Conservation (phyloP, 108 stramenopile genomes). For the Pseudonitzschia pungens region DNA sequence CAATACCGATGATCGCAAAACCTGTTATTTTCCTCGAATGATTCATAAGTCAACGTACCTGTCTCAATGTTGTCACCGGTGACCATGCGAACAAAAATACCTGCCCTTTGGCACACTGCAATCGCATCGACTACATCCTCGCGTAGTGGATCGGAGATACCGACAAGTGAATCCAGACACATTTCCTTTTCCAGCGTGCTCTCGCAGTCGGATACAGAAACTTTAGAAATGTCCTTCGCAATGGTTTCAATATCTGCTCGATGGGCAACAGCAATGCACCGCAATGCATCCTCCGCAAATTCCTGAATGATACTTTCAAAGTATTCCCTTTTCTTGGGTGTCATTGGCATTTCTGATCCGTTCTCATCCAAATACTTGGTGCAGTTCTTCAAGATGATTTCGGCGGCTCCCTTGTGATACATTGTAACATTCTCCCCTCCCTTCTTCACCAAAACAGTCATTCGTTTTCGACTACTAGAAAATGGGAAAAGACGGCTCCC, state of each 20-base stretch:
- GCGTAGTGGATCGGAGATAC: constrained; percentile 90
- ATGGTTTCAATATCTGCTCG: constrained; percentile 45
- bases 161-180: constrained; percentile 79
- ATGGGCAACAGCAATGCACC: constrained; percentile 70
- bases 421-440: constrained; percentile 41
- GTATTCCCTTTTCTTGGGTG: constrained; percentile 45
- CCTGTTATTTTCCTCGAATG: background rate
- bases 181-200: constrained; percentile 59
- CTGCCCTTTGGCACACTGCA: constrained; percentile 84
- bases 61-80: constrained; percentile 96
- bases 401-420: constrained; percentile 80
- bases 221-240: constrained; percentile 23
- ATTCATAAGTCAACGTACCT: constrained; percentile 33
- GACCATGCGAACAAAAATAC: constrained; percentile 96
- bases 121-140: constrained; percentile 91
- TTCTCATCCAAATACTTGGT: constrained; percentile 53
- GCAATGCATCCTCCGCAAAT: constrained; percentile 58
- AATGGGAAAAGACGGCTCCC: constrained; percentile 72
- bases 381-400: constrained; percentile 59
- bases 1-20: background rate
- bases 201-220: constrained; percentile 45
- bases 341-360: constrained; percentile 56
- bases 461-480: constrained; percentile 60
- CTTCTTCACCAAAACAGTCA: constrained; percentile 65
- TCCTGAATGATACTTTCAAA: constrained; percentile 47